These are phyloP conservation scores for Celoporthe dispersa DNA, from an alignment of 2,329 filamentous ascomycete genomes.

Conservation along the genomic window DNA sequence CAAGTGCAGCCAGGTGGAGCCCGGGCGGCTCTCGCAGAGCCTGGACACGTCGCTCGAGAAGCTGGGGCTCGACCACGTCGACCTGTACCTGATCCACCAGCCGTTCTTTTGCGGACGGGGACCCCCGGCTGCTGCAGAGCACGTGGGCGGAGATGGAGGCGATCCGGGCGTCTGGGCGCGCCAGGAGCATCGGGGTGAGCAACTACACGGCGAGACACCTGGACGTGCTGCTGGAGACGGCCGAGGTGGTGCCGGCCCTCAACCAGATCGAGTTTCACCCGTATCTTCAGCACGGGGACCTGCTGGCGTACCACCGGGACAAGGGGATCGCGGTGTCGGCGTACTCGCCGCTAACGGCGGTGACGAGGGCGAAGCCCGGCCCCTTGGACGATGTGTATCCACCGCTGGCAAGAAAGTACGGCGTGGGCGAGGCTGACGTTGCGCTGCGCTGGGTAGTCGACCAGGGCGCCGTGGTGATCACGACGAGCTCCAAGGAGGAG, in stretches of 20 bases:
- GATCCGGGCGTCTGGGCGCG: constrained; percentile 68
- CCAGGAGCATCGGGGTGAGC: constrained; percentile 75
- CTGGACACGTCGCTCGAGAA: constrained; percentile 65
- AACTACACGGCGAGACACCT: constrained; percentile 69
- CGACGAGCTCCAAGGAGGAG: constrained; percentile 63
- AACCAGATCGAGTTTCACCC: constrained; percentile 87
- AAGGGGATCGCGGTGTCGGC: constrained; percentile 44
- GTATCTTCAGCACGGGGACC: constrained; percentile 66
- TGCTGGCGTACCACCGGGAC: constrained; percentile 45
- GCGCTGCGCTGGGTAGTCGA: constrained; percentile 63
- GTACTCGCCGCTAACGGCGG: constrained; percentile 37
- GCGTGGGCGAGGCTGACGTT: constrained; percentile 56
- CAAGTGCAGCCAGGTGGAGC: constrained; percentile 51
- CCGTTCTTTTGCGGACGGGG: constrained; percentile 57
- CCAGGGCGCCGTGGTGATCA: constrained; percentile 61
- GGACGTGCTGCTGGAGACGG: constrained; percentile 60
- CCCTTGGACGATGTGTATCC: constrained; percentile 58
- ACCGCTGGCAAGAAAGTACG: constrained; percentile 54
- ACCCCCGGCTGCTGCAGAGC: constrained; percentile 57
- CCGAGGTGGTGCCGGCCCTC: constrained; percentile 66
- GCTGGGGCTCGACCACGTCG: constrained; percentile 72
- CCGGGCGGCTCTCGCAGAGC: constrained; percentile 47
- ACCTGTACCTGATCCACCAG: constrained; percentile 69
- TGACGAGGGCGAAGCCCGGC: constrained; percentile 54
- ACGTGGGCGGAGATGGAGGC: constrained; percentile 66